These are phyloP conservation scores for Ceratobasidium sp. DNA, from an alignment of 1,284 basidiomycete species.

Conservation along the genomic window DNA sequence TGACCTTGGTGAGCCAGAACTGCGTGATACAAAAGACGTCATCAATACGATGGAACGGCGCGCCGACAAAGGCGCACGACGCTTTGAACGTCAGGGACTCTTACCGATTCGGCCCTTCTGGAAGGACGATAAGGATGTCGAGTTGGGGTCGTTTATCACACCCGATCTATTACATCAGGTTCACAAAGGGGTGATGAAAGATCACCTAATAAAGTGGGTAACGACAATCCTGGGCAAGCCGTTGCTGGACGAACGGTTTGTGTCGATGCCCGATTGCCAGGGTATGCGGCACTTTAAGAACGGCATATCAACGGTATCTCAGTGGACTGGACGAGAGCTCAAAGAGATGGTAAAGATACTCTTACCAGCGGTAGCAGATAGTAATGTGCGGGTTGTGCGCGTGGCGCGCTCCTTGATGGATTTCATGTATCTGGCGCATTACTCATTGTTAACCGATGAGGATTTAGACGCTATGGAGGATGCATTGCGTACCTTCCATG, in stretches of 20 bases:
- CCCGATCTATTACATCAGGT: slow-evolving; percentile 50
- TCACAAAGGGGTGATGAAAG: slow-evolving; percentile 49
- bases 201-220: slow-evolving; percentile 45
- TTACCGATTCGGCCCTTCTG: slow-evolving; percentile 45
- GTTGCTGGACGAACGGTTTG: slow-evolving; percentile 37
- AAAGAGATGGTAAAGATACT: slow-evolving; percentile 26
- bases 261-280: slow-evolving; percentile 21
- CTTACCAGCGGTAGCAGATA: not conserved
- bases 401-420: slow-evolving; percentile 48
- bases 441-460: not conserved
- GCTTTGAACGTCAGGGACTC: slow-evolving; percentile 9
- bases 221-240: slow-evolving; percentile 4
- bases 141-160: slow-evolving; percentile 45
- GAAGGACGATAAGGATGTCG: slow-evolving; percentile 44
- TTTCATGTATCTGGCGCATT: slow-evolving; percentile 48
- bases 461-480: slow-evolving; percentile 38
- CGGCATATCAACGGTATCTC: slow-evolving; percentile 31
- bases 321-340: slow-evolving; percentile 38
- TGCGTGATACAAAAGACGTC: not conserved
- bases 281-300: slow-evolving; percentile 29
- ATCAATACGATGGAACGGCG: not conserved
- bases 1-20: not conserved
- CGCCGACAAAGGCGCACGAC: not conserved
- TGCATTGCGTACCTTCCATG: slow-evolving; percentile 47
- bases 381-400: slow-evolving; percentile 6